Evolutionary conservation across 495 filamentous ascomycete species (phyloP).

Genomic region (Podospora pseudocomata): DNA sequence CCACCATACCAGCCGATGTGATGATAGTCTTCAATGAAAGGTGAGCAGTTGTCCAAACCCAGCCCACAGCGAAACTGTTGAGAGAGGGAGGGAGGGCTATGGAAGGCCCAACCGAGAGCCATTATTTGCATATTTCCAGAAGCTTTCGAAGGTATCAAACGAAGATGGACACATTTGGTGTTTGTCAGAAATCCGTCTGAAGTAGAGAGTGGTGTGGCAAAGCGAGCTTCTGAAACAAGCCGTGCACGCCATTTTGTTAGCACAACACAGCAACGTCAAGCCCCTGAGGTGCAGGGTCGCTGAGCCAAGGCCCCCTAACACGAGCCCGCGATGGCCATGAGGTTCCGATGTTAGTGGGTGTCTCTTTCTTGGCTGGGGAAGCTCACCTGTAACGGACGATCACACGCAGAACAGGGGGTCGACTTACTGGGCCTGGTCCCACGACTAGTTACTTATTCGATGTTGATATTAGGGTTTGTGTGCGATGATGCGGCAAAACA

Average conservation of each 20-base stretch:
- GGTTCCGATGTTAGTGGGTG: neutral
- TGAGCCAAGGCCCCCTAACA: slow-evolving; percentile 1
- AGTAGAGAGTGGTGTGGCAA: neutral
- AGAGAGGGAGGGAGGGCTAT: neutral
- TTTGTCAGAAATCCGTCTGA: neutral
- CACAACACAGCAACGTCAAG: neutral
- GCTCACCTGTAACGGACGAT: slow-evolving; percentile 12
- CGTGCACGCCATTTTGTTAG: neutral
- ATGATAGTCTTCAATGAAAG: neutral
- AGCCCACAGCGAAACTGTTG: neutral
- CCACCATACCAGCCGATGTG: neutral
- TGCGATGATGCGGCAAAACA: neutral
- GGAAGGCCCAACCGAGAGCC: neutral
- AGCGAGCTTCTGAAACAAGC: neutral
- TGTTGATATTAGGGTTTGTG: neutral
- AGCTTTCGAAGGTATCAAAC: neutral
- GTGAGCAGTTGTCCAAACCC: neutral
- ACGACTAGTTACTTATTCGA: neutral
- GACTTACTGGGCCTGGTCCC: neutral
- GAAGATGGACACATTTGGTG: neutral
- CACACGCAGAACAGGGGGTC: slow-evolving; percentile 5
- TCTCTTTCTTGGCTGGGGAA: neutral
- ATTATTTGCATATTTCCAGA: neutral
- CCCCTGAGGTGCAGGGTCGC: neutral
- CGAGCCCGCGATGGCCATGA: neutral